phyloP scores from a whole-genome alignment of 2,329 filamentous ascomycete genomes.

The Trichophyton simii region DNA sequence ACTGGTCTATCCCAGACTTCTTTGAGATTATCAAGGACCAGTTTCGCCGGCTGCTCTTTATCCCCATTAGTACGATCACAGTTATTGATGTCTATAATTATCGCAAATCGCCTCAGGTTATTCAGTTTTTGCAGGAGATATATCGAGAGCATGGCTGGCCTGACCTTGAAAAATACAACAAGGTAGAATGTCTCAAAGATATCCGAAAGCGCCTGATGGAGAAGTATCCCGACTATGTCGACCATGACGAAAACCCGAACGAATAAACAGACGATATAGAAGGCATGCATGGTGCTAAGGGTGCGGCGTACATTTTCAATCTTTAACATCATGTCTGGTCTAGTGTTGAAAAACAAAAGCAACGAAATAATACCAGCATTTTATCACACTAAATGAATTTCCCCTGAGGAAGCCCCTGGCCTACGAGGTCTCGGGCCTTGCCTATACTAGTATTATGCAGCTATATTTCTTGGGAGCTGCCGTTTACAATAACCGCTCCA shows the following conservation, averaged over 20 bases:
- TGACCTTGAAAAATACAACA: conserved; percentile 19
- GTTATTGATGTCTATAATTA: conserved; percentile 14
- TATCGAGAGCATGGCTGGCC: conserved; percentile 26
- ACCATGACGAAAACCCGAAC: neutral
- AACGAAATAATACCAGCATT: neutral
- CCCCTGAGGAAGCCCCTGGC: neutral
- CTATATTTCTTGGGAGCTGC: neutral
- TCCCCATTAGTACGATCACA: conserved; percentile 12
- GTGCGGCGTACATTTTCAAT: neutral
- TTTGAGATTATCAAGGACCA: conserved; percentile 19
- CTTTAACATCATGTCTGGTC: neutral
- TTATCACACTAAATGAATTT: neutral
- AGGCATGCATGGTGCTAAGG: neutral
- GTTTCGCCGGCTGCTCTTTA: conserved; percentile 15
- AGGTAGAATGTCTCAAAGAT: conserved; percentile 18
- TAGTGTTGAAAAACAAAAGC: neutral
- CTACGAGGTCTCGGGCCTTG: neutral
- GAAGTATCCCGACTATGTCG: conserved; percentile 17
- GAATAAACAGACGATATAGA: neutral
- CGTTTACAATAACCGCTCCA: neutral
- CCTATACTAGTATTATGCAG: neutral
- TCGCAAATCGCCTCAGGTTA: conserved; percentile 1
- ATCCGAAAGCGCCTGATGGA: conserved; percentile 14
- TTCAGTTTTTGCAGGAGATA: conserved; percentile 15
- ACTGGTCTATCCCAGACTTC: conserved; percentile 19